Conservation (phyloP, 176 grass and related monocot genomes). For the Elymus sibiricus region DNA sequence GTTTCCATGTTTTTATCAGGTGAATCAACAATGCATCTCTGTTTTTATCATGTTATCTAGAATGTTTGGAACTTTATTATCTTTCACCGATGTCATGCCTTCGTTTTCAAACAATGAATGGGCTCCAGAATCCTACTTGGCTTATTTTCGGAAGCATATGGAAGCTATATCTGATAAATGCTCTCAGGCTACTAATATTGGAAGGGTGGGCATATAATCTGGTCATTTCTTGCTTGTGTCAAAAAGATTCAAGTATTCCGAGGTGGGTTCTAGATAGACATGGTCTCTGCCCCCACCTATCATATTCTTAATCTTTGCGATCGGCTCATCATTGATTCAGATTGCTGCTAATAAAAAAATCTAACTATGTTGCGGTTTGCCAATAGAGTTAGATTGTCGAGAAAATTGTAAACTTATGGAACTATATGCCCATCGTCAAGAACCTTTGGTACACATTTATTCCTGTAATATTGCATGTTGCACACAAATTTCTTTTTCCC, state of each 20-base stretch:
- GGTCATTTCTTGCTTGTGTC: constrained; percentile 31
- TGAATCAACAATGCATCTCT: constrained; percentile 78
- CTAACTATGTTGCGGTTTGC: background rate
- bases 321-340: background rate
- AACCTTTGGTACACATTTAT: too few species aligned
- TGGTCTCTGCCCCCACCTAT: too few species aligned
- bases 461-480: too few species aligned
- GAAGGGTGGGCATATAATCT: constrained; percentile 16
- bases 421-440: background rate
- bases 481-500: too few species aligned
- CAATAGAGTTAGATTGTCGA: background rate
- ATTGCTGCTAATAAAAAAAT: background rate
- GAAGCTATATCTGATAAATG: constrained; percentile 54
- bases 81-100: constrained; percentile 71
- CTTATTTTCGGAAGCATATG: constrained; percentile 73
- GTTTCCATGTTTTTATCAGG: constrained; percentile 36
- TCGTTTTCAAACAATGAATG: constrained; percentile 73
- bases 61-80: constrained; percentile 80
- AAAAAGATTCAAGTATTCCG: too few species aligned
- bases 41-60: constrained; percentile 78
- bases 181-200: constrained; percentile 47
- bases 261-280: too few species aligned
- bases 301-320: background rate
- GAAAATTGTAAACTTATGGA: background rate
- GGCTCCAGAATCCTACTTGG: constrained; percentile 79